Conservation (phyloP, 306 rosid genomes). For the Cicer yamashitae region DNA sequence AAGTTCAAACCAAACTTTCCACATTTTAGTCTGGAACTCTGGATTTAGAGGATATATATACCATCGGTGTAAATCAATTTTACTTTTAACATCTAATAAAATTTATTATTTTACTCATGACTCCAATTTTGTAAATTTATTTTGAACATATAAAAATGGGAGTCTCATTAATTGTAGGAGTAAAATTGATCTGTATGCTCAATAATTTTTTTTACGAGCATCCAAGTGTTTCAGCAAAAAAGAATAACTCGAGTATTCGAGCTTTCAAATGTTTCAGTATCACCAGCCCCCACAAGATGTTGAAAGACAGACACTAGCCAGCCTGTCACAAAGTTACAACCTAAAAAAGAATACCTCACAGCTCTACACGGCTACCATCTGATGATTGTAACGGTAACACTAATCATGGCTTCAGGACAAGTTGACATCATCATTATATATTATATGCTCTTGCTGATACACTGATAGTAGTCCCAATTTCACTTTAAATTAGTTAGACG, state of each 20-base stretch:
- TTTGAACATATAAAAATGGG: no score
- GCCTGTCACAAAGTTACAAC: constrained; percentile 49
- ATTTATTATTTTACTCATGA: no score
- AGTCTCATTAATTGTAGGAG: no score
- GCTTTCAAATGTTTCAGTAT: constrained; percentile 34
- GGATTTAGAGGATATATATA: no score
- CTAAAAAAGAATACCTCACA: constrained; percentile 39
- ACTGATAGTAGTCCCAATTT: constrained; percentile 31
- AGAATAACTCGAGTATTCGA: constrained; percentile 20
- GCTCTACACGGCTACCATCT: constrained; percentile 19
- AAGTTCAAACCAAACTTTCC: constrained; percentile 6
- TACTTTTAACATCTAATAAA: no score
- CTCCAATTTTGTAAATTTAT: no score
- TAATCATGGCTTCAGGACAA: constrained; percentile 40
- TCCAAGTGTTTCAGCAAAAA: background rate
- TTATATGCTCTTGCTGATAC: constrained; percentile 5
- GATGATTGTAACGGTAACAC: constrained; percentile 47
- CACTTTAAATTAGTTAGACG: constrained; percentile 32
- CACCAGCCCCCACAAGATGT: constrained; percentile 27
- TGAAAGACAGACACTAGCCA: constrained; percentile 44
- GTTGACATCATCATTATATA: constrained; percentile 23
- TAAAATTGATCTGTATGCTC: no score
- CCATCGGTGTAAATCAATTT: no score
- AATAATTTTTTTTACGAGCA: no score
- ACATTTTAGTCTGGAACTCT: background rate